Percentiles rank a stretch among this genome's conserved stretches.
These are phyloP conservation scores for Rhodomyrtus psidioides DNA, from an alignment of 441 rosid genomes.

Conservation along the genomic window DNA sequence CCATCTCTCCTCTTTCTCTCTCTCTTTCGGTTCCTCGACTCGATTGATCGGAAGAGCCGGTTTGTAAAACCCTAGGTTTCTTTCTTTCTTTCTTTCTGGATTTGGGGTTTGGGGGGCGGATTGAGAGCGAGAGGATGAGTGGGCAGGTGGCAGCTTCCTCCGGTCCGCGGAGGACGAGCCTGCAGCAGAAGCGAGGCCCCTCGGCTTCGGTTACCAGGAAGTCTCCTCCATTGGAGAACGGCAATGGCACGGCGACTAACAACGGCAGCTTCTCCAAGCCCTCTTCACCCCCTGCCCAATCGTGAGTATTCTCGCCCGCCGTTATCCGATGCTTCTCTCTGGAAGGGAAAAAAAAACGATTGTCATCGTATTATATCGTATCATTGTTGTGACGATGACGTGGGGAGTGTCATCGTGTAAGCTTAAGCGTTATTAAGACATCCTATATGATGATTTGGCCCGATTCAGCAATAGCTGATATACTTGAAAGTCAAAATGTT, in stretches of 20 bases:
- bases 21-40: background rate
- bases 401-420: background rate
- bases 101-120: background rate
- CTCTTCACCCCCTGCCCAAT: slow-evolving; percentile 26
- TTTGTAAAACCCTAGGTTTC: background rate
- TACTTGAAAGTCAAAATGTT: background rate
- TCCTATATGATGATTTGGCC: background rate
- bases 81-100: background rate
- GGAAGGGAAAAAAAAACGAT: background rate
- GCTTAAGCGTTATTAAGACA: background rate
- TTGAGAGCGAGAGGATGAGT: slow-evolving; percentile 29
- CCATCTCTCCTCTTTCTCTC: background rate
- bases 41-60: background rate
- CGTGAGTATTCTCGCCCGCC: slow-evolving; percentile 14
- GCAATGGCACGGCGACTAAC: slow-evolving; percentile 9
- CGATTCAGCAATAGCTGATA: background rate
- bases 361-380: background rate
- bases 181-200: slow-evolving; percentile 32
- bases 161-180: slow-evolving; percentile 33
- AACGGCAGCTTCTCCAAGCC: slow-evolving; percentile 38
- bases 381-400: background rate
- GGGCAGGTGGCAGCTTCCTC: slow-evolving; percentile 38
- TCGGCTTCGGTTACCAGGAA: slow-evolving; percentile 30
- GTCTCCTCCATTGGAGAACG: slow-evolving; percentile 37
- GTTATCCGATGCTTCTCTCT: no score